Conservation (phyloP, 2,329 filamentous ascomycete species). For the Akanthomyces muscarius region DNA sequence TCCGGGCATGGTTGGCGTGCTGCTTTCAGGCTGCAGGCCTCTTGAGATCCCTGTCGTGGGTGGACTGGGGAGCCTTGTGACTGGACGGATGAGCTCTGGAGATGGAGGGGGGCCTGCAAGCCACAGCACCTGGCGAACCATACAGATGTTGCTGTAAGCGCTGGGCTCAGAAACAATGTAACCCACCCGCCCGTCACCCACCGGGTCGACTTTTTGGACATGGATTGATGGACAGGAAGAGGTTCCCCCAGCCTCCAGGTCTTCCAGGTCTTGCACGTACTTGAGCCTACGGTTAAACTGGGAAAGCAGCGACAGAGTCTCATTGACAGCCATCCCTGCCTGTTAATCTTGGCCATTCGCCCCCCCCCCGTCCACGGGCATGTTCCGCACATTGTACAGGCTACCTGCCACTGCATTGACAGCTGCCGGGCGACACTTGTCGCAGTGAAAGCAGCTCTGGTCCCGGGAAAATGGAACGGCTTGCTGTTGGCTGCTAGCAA, state of each 20-base stretch:
- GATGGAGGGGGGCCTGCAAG: constrained; percentile 1
- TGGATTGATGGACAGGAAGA: too few species aligned
- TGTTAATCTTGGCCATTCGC: too few species aligned
- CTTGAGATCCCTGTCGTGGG: not conserved
- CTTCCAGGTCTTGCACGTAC: too few species aligned
- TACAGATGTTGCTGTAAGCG: constrained; percentile 10
- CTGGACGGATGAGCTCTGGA: not conserved
- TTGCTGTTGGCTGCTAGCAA: constrained; percentile 1
- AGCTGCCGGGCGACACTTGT: not conserved
- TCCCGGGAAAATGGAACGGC: constrained; percentile 6
- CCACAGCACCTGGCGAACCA: constrained; percentile 3
- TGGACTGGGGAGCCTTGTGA: not conserved
- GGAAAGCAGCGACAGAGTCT: too few species aligned
- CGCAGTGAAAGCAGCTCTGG: not conserved
- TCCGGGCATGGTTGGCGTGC: too few species aligned
- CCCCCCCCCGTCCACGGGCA: not conserved
- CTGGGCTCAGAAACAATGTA: constrained; percentile 1
- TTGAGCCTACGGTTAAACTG: too few species aligned
- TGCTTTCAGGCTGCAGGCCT: too few species aligned
- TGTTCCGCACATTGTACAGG: constrained; percentile 2
- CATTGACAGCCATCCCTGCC: too few species aligned
- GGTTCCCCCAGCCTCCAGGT: too few species aligned
- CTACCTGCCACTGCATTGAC: not conserved
- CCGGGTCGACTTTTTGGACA: too few species aligned
- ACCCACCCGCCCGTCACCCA: not conserved